phyloP scores from a whole-genome alignment of 2,329 filamentous ascomycete species.

The Sclerotiophoma versabilis region DNA sequence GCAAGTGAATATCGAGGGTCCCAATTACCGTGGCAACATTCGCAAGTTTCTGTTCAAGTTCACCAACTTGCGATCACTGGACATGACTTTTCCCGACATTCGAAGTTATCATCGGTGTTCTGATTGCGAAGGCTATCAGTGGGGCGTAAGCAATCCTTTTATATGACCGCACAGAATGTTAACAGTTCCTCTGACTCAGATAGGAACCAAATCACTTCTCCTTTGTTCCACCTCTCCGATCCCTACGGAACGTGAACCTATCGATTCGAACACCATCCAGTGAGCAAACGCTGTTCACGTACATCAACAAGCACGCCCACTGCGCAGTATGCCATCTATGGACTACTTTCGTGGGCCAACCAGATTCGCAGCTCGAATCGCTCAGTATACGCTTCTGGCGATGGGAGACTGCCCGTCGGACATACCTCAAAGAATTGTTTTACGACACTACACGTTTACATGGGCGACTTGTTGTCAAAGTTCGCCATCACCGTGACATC shows the following conservation, averaged over 20 bases:
- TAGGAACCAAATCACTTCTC: not conserved
- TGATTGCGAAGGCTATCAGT: not conserved
- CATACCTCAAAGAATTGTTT: not conserved
- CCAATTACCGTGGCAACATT: not conserved
- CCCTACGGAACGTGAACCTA: slow-evolving; percentile 1
- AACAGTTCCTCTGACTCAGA: not conserved
- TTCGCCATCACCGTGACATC: not conserved
- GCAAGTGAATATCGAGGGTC: not conserved
- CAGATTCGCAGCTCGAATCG: slow-evolving; percentile 3
- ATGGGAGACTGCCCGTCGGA: slow-evolving; percentile 8
- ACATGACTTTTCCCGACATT: slow-evolving; percentile 1
- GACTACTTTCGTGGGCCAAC: not conserved
- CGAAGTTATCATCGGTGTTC: slow-evolving; percentile 1
- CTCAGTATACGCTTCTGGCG: slow-evolving; percentile 20
- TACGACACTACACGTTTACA: slow-evolving; percentile 1
- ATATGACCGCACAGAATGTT: not conserved
- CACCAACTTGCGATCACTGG: not conserved
- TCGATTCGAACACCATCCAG: not conserved
- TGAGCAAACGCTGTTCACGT: not conserved
- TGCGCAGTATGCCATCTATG: slow-evolving; percentile 14
- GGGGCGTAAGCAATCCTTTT: not conserved
- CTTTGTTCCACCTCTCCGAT: slow-evolving; percentile 4
- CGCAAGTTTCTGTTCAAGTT: slow-evolving; percentile 1
- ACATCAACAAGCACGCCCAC: slow-evolving; percentile 16
- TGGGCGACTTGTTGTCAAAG: not conserved